phyloP scores from a whole-genome alignment of 2,329 filamentous ascomycete genomes.

The Didymosphaeria variabile region DNA sequence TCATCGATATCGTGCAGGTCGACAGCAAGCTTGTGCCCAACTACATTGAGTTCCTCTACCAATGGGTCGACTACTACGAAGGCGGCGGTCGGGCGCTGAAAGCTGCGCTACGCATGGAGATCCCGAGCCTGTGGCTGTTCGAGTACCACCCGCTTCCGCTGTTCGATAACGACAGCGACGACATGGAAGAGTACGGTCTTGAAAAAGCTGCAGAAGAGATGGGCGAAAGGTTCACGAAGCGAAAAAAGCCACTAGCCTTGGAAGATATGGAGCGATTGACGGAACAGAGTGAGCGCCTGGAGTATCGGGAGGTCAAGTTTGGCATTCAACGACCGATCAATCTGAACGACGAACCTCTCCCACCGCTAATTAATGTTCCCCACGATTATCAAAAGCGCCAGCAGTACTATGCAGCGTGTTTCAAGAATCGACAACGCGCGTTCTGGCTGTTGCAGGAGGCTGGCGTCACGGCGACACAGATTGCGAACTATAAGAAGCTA shows the following conservation, averaged over 20 bases:
- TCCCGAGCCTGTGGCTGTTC: constrained; percentile 48
- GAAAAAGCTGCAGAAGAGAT: constrained; percentile 27
- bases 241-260: constrained; percentile 36
- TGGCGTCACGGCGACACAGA: constrained; percentile 38
- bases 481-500: constrained; percentile 37
- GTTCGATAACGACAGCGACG: constrained; percentile 13
- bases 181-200: constrained; percentile 10
- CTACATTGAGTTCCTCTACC: constrained; percentile 47
- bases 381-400: constrained; percentile 27
- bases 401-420: constrained; percentile 44
- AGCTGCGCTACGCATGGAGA: constrained; percentile 43
- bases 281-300: constrained; percentile 41
- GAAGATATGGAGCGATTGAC: constrained; percentile 31
- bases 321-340: constrained; percentile 40
- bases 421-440: constrained; percentile 42
- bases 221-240: constrained; percentile 28
- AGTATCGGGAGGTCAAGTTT: constrained; percentile 44
- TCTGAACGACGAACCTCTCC: constrained; percentile 28
- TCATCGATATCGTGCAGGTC: constrained; percentile 44
- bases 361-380: constrained; percentile 45
- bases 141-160: constrained; percentile 41
- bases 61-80: constrained; percentile 43
- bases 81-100: constrained; percentile 44
- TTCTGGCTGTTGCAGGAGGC: constrained; percentile 42
- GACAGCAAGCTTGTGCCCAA: constrained; percentile 41